Conservation (phyloP, 371 early-diverging fungal species). For the Chytridium lagenaria region DNA sequence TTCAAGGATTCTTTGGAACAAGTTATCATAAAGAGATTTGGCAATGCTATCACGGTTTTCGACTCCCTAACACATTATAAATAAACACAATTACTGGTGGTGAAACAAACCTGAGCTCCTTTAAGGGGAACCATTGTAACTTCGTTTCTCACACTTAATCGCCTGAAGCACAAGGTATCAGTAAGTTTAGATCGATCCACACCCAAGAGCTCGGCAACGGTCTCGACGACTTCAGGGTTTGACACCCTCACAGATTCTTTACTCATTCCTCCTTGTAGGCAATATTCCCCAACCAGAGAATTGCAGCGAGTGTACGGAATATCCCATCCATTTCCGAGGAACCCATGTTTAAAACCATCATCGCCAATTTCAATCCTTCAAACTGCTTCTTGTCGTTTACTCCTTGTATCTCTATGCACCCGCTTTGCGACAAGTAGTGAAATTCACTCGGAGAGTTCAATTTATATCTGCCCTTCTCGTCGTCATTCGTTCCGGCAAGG, state of each 20-base stretch:
- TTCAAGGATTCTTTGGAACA: constrained; percentile 65
- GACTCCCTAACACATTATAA: constrained; percentile 40
- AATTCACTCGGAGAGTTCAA: constrained; percentile 32
- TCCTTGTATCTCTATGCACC: constrained; percentile 51
- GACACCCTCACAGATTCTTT: constrained; percentile 44
- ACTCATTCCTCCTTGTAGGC: constrained; percentile 39
- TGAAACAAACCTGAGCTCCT: constrained; percentile 39
- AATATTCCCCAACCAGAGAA: constrained; percentile 58
- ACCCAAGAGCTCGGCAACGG: constrained; percentile 45
- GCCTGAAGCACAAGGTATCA: constrained; percentile 43
- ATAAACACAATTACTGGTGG: neutral
- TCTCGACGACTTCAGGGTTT: constrained; percentile 36
- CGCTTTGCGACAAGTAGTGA: constrained; percentile 48
- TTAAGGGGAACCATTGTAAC: constrained; percentile 54
- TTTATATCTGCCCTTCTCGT: constrained; percentile 41
- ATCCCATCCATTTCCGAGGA: constrained; percentile 45
- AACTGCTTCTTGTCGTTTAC: constrained; percentile 49
- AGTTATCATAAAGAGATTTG: constrained; percentile 60
- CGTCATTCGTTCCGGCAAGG: constrained; percentile 50
- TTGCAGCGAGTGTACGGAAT: constrained; percentile 46
- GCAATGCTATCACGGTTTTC: constrained; percentile 60
- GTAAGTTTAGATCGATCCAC: constrained; percentile 40
- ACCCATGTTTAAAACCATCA: constrained; percentile 55
- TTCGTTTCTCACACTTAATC: constrained; percentile 52
- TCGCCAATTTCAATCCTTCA: constrained; percentile 52